Evolutionary conservation across 2,329 filamentous ascomycete species (phyloP).

Genomic region (Penicillium hesseltinei): DNA sequence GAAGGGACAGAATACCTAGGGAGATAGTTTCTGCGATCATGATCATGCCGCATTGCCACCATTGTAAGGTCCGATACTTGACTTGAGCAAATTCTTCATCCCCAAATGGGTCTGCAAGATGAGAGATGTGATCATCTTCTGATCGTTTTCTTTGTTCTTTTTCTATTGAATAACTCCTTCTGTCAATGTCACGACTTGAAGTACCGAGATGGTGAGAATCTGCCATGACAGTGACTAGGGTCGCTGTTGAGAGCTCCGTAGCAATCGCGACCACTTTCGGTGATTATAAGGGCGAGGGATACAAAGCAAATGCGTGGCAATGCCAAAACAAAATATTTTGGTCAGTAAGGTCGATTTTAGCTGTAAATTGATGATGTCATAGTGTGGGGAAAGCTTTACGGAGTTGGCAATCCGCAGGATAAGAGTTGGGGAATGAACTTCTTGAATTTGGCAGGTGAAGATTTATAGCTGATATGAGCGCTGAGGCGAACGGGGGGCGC

Average conservation of each 20-base stretch:
- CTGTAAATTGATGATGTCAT: neutral
- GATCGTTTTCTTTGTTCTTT: neutral
- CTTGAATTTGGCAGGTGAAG: too few relatives aligned
- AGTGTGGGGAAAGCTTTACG: neutral
- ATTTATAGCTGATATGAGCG: neutral
- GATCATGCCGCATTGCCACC: constrained; percentile 19
- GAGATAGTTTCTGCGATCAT: constrained; percentile 39
- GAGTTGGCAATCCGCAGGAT: neutral
- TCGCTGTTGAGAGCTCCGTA: neutral
- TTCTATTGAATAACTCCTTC: neutral
- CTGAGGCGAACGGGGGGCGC: neutral
- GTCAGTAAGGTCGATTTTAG: neutral
- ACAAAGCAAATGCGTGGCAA: too few relatives aligned
- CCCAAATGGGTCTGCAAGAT: constrained; percentile 12
- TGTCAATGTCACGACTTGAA: neutral
- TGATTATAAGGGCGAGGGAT: fast-evolving
- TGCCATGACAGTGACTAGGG: neutral
- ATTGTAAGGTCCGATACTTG: constrained; percentile 14
- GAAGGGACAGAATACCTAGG: constrained; percentile 55
- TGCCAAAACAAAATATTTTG: neutral
- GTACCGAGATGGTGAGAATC: neutral
- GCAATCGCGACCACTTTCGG: neutral
- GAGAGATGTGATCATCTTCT: neutral
- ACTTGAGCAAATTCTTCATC: constrained; percentile 10
- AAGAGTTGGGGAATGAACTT: neutral